A percentile compares a stretch with the other conserved stretches of the same genome.
Evolutionary conservation across 2,329 filamentous ascomycete genomes (phyloP).

Genomic region (Paraconiothyrium sp.): DNA sequence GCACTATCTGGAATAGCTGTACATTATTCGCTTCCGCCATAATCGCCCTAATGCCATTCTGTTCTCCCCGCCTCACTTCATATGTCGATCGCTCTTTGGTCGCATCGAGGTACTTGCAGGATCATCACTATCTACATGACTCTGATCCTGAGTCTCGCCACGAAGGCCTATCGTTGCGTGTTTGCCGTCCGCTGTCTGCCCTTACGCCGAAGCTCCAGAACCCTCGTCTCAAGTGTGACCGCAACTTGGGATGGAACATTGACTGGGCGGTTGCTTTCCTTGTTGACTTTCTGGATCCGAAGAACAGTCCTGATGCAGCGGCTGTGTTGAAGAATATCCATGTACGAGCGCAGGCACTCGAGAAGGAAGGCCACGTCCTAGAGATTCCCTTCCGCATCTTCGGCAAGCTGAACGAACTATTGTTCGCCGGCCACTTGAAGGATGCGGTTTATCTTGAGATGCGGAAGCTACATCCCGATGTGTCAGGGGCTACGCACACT

Average conservation of each 20-base stretch:
- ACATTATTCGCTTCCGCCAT: slow-evolving; percentile 14
- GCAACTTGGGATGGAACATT: slow-evolving; percentile 50
- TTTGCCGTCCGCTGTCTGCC: slow-evolving; percentile 14
- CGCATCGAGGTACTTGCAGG: slow-evolving; percentile 13
- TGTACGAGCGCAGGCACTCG: slow-evolving; percentile 22
- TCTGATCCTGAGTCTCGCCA: slow-evolving; percentile 30
- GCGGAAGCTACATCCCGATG: slow-evolving; percentile 31
- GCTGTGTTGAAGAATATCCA: slow-evolving; percentile 30
- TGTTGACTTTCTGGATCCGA: slow-evolving; percentile 42
- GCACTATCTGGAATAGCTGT: slow-evolving; percentile 17
- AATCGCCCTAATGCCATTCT: slow-evolving; percentile 32
- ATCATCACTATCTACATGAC: slow-evolving; percentile 27
- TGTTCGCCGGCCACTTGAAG: slow-evolving; percentile 52
- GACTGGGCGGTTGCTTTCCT: slow-evolving; percentile 55
- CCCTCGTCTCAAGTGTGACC: slow-evolving; percentile 29
- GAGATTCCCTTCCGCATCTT: slow-evolving; percentile 49
- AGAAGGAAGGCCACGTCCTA: slow-evolving; percentile 26
- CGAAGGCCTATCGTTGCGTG: slow-evolving; percentile 13
- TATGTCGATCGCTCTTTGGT: slow-evolving; percentile 24
- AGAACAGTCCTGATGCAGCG: slow-evolving; percentile 28
- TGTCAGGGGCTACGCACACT: slow-evolving; percentile 50
- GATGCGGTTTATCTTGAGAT: slow-evolving; percentile 50
- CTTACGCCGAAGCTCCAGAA: slow-evolving; percentile 31
- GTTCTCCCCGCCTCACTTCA: slow-evolving; percentile 18
- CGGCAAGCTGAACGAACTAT: slow-evolving; percentile 44